A percentile compares a stretch with the other conserved stretches of the same genome.
Evolutionary conservation across 2,329 filamentous ascomycete species (phyloP).

Genomic region (Endocalyx cinctus): DNA sequence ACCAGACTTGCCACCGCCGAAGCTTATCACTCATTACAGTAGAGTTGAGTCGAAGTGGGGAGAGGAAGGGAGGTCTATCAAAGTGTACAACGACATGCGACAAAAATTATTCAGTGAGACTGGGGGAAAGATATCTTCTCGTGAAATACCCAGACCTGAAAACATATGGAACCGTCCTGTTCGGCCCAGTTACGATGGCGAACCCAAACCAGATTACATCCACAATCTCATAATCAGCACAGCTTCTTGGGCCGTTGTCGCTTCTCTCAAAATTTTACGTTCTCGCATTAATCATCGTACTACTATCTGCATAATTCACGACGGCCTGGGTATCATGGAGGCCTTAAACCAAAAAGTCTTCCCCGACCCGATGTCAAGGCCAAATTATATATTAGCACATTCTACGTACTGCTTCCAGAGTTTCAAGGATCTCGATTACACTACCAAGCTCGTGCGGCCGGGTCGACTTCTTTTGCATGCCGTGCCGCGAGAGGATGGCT

Average conservation of each 20-base stretch:
- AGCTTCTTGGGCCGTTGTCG: conserved; percentile 7
- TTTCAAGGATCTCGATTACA: conserved; percentile 15
- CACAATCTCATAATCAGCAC: conserved; percentile 24
- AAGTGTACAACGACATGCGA: conserved; percentile 36
- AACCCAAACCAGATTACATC: conserved; percentile 8
- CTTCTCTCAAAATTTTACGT: conserved; percentile 15
- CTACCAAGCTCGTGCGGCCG: conserved; percentile 37
- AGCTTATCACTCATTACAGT: conserved; percentile 54
- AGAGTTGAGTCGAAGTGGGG: conserved; percentile 41
- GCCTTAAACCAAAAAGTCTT: conserved; percentile 69
- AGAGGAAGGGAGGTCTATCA: conserved; percentile 38
- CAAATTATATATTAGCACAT: conserved; percentile 71
- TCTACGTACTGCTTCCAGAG: conserved; percentile 36
- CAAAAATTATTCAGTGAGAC: too few relatives aligned
- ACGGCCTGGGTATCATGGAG: conserved; percentile 81
- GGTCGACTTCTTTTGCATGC: conserved; percentile 13
- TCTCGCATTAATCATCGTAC: conserved; percentile 49
- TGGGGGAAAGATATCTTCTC: too few relatives aligned
- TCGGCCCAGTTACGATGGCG: too few relatives aligned
- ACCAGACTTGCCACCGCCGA: conserved; percentile 57
- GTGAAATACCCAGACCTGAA: conserved; percentile 18
- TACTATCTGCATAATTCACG: conserved; percentile 72
- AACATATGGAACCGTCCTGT: conserved; percentile 6
- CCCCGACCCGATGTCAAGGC: conserved; percentile 57
- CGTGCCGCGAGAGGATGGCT: too few relatives aligned